Conservation (phyloP, 768 basidiomycete genomes). For the Filobasidium wieringae region DNA sequence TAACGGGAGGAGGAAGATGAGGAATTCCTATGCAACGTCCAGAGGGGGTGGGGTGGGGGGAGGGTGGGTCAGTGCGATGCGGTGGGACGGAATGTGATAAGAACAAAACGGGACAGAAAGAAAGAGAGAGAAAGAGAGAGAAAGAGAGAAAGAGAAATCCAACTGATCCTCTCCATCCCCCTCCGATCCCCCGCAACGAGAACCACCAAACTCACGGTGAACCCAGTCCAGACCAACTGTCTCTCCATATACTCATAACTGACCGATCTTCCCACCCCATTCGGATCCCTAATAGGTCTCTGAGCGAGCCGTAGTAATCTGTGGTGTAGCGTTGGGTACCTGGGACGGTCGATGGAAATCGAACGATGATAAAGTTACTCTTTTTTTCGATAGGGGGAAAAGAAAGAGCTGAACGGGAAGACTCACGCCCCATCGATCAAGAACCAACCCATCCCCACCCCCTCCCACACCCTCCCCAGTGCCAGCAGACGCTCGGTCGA, state of each 20-base stretch:
- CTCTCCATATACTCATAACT: constrained; percentile 99
- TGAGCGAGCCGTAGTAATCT: constrained; percentile 64
- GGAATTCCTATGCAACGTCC: constrained; percentile 62
- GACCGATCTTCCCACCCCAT: constrained; percentile 57
- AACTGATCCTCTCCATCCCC: too few species aligned
- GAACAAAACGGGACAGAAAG: background rate
- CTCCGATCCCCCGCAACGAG: too few species aligned
- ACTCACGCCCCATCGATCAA: constrained; percentile 73
- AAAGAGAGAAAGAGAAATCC: too few species aligned
- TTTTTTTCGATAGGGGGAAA: background rate
- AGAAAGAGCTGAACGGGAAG: too few species aligned
- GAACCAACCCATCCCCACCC: constrained; percentile 71
- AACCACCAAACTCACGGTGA: constrained; percentile 56
- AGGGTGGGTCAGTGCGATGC: too few species aligned
- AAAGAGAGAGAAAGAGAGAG: background rate
- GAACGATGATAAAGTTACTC: background rate
- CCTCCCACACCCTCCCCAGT: constrained; percentile 49
- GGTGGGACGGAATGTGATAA: background rate
- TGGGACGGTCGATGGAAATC: constrained; percentile 32
- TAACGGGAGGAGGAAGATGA: constrained; percentile 80
- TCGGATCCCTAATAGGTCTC: constrained; percentile 54
- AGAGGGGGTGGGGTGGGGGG: background rate
- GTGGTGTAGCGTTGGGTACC: constrained; percentile 75
- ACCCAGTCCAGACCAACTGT: constrained; percentile 98
- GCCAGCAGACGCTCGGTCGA: constrained; percentile 57